Conservation (phyloP, 192 early-diverging fungal genomes). For the Spinellus fusiger region DNA sequence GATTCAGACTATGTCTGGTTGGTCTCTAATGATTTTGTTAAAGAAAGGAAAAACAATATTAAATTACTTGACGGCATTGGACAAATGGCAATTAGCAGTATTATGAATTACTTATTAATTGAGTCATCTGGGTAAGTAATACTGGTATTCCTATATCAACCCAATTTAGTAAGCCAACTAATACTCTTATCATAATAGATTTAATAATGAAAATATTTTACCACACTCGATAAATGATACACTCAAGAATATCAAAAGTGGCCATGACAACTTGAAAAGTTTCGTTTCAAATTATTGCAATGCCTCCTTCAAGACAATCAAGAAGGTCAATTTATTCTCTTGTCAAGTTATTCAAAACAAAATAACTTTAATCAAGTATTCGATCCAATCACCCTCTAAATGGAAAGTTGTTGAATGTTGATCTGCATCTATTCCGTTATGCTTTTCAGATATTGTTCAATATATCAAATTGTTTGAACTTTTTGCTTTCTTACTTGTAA, state of each 20-base stretch:
- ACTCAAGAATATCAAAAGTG: constrained; percentile 1
- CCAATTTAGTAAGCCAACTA: neutral
- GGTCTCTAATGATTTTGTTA: constrained; percentile 1
- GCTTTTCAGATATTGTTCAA: constrained; percentile 1
- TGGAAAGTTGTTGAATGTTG: constrained; percentile 7
- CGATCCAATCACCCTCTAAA: neutral
- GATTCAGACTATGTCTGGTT: constrained; percentile 2
- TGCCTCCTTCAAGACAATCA: neutral
- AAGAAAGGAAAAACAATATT: neutral
- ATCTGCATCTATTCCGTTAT: constrained; percentile 1
- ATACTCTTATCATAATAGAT: neutral
- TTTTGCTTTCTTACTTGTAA: neutral
- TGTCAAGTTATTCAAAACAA: constrained; percentile 5
- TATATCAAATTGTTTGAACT: constrained; percentile 7
- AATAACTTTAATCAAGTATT: constrained; percentile 2
- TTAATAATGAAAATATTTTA: constrained; percentile 3
- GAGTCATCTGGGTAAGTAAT: constrained; percentile 4
- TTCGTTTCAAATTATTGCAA: constrained; percentile 3
- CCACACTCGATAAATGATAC: neutral
- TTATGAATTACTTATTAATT: constrained; percentile 1
- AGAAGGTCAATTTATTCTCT: neutral
- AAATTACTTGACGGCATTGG: constrained; percentile 5
- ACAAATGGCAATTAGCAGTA: neutral
- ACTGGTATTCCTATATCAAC: neutral
- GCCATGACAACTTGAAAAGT: neutral